These are phyloP conservation scores for Tulasnella sp. DNA, from an alignment of 768 basidiomycete genomes.

Conservation along the genomic window DNA sequence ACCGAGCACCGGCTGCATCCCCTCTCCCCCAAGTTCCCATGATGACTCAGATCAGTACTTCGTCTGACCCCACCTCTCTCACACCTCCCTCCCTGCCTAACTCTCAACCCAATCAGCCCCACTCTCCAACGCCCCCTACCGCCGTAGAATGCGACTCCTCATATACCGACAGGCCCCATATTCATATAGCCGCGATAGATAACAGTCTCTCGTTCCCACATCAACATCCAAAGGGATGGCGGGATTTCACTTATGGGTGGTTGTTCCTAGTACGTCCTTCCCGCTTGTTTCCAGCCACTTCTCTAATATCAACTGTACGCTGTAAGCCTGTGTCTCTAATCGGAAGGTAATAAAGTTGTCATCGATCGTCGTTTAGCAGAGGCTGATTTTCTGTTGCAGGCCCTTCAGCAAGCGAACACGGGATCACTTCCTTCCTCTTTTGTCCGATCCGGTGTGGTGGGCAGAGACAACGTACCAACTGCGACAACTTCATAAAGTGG, in stretches of 20 bases:
- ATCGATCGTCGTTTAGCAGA: constrained; percentile 17
- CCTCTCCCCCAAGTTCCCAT: constrained; percentile 33
- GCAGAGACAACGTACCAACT: constrained; percentile 71
- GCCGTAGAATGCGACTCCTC: constrained; percentile 6
- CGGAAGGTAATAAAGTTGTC: constrained; percentile 46
- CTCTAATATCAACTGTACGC: neutral
- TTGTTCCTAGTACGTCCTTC: constrained; percentile 25
- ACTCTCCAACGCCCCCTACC: too few relatives aligned
- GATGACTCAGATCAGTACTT: constrained; percentile 32
- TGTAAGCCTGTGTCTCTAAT: constrained; percentile 77
- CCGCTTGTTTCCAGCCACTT: neutral
- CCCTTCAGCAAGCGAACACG: constrained; percentile 78
- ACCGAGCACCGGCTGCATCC: constrained; percentile 63
- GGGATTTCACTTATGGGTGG: constrained; percentile 80
- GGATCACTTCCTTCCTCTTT: constrained; percentile 64
- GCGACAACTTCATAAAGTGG: constrained; percentile 62
- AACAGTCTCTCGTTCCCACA: constrained; percentile 89
- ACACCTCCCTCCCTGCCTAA: neutral
- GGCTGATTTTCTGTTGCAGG: constrained; percentile 21
- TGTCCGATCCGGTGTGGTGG: constrained; percentile 85
- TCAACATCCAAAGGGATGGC: constrained; percentile 70
- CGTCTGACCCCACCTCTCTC: constrained; percentile 8
- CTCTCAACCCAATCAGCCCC: neutral
- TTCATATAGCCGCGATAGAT: constrained; percentile 88
- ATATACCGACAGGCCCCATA: constrained; percentile 43